A percentile compares a stretch with the other conserved stretches of the same genome.
phyloP scores from a whole-genome alignment of 2,329 filamentous ascomycete species.

The Emergomyces pasteurianus region DNA sequence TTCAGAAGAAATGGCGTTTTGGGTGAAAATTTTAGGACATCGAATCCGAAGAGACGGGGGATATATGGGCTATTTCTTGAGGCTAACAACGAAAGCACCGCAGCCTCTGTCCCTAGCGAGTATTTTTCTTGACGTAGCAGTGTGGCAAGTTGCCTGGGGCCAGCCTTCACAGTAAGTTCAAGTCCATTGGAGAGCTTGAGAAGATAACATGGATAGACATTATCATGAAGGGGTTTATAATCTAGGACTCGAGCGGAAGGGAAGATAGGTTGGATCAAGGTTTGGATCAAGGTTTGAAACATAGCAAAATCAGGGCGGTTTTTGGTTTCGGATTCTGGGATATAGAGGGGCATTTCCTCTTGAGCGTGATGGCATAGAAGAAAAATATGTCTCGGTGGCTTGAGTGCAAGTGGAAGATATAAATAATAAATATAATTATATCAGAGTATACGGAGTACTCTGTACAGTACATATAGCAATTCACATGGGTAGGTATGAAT shows the following conservation, averaged over 20 bases:
- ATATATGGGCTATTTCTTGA: conserved; percentile 23
- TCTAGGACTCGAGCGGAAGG: conserved; percentile 20
- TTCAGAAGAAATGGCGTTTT: conserved; percentile 27
- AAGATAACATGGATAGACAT: conserved; percentile 25
- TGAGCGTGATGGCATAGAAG: not conserved
- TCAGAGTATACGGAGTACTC: too few relatives aligned
- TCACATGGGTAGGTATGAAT: not conserved
- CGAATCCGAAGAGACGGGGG: conserved; percentile 28
- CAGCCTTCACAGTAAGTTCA: conserved; percentile 26
- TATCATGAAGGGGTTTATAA: conserved; percentile 17
- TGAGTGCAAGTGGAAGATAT: not conserved
- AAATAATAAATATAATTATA: not conserved
- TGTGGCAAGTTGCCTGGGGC: conserved; percentile 22
- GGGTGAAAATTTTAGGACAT: conserved; percentile 17
- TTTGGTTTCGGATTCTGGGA: not conserved
- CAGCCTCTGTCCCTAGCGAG: conserved; percentile 30
- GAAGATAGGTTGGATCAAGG: conserved; percentile 17
- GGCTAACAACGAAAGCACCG: conserved; percentile 25
- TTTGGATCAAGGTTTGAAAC: conserved; percentile 6
- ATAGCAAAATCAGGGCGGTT: not conserved
- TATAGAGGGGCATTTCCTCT: conserved; percentile 1
- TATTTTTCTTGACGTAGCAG: conserved; percentile 29
- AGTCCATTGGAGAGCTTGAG: conserved; percentile 28
- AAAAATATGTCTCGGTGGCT: not conserved
- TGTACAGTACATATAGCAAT: not conserved